Evolutionary conservation across 257 asterid species (phyloP).

Genomic region (Pogostemon cablin): DNA sequence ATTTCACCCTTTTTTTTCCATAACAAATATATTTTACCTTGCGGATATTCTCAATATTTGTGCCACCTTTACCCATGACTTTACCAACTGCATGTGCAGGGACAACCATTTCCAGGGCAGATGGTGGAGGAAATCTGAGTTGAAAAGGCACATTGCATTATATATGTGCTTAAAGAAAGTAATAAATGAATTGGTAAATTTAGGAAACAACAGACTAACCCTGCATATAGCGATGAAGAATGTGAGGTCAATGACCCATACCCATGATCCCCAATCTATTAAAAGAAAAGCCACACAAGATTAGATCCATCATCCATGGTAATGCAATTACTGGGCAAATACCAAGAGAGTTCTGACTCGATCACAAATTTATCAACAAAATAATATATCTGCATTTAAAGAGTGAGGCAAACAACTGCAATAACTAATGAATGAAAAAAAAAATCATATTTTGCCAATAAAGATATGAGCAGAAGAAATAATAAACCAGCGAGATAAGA

Average conservation of each 20-base stretch:
- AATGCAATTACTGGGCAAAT: conserved; percentile 22
- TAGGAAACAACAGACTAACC: conserved; percentile 49
- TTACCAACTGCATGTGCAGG: conserved; percentile 87
- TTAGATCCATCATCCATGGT: conserved; percentile 25
- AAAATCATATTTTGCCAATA: conserved; percentile 17
- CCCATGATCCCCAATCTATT: conserved; percentile 67
- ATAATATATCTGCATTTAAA: neutral
- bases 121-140: conserved; percentile 76
- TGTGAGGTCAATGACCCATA: conserved; percentile 64
- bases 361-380: neutral
- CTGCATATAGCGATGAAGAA: conserved; percentile 64
- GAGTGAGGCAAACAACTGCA: neutral
- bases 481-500: conserved; percentile 21
- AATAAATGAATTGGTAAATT: conserved; percentile 25
- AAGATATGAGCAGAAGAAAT: neutral
- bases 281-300: conserved; percentile 30
- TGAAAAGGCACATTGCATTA: conserved; percentile 25
- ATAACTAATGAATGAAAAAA: conserved; percentile 4
- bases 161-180: conserved; percentile 5
- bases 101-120: conserved; percentile 77
- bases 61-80: conserved; percentile 89
- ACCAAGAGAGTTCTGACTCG: conserved; percentile 14
- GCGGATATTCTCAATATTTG: conserved; percentile 87
- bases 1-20: neutral
- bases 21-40: conserved; percentile 54